Percentiles rank a stretch among this genome's conserved stretches.
phyloP scores from a whole-genome alignment of 129 eudicot species.

The Chrysanthemum lavandulifolium region DNA sequence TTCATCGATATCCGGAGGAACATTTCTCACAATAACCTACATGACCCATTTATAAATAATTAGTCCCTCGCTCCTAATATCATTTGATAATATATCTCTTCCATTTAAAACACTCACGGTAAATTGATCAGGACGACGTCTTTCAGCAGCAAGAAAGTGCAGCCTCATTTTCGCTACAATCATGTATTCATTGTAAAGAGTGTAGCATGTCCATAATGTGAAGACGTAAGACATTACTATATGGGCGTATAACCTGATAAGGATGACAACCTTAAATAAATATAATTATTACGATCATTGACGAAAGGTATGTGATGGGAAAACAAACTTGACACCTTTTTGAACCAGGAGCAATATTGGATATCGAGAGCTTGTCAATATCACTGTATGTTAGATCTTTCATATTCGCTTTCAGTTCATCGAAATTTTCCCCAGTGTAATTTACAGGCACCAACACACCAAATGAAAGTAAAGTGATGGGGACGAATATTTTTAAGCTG shows the following conservation, averaged over 20 bases:
- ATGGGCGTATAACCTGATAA: slow-evolving; percentile 77
- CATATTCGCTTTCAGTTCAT: slow-evolving; percentile 26
- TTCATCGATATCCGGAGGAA: slow-evolving; percentile 92
- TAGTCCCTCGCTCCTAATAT: not conserved
- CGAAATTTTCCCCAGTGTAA: slow-evolving; percentile 67
- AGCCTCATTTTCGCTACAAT: slow-evolving; percentile 67
- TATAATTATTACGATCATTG: slow-evolving; percentile 16
- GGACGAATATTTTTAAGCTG: slow-evolving; percentile 93
- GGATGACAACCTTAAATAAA: slow-evolving; percentile 5
- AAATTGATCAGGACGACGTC: slow-evolving; percentile 81
- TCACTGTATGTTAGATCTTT: slow-evolving; percentile 65
- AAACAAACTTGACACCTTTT: slow-evolving; percentile 37
- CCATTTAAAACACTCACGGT: slow-evolving; percentile 60
- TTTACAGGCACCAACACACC: slow-evolving; percentile 87
- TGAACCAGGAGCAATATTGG: slow-evolving; percentile 83
- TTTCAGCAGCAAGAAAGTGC: slow-evolving; percentile 64
- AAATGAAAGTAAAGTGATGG: slow-evolving; percentile 78
- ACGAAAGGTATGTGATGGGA: not conserved
- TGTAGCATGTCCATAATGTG: slow-evolving; percentile 75
- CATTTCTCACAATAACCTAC: slow-evolving; percentile 94
- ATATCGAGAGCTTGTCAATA: slow-evolving; percentile 93
- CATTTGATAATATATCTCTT: not conserved
- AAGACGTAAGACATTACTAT: slow-evolving; percentile 68
- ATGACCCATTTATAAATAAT: slow-evolving; percentile 18
- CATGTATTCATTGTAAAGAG: slow-evolving; percentile 69